Conservation (phyloP, 1,284 basidiomycete genomes). For the Blastosporella zonata region DNA sequence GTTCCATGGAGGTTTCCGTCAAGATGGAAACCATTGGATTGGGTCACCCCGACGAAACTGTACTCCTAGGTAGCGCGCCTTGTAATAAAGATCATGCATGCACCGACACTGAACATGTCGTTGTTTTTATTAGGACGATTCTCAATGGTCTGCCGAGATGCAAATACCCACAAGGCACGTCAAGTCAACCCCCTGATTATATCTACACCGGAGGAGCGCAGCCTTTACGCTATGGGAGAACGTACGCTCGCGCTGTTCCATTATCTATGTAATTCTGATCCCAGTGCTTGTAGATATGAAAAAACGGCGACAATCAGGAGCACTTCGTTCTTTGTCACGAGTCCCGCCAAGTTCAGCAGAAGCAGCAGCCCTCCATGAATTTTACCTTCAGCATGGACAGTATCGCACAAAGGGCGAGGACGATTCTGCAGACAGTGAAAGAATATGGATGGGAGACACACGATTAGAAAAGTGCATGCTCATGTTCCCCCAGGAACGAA, state of each 20-base stretch:
- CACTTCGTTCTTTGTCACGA: slow-evolving; percentile 58
- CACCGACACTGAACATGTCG: background rate
- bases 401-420: slow-evolving; percentile 25
- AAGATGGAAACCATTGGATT: slow-evolving; percentile 69
- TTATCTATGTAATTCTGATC: background rate
- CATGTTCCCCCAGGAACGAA: slow-evolving; percentile 86
- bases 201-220: slow-evolving; percentile 60
- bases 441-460: slow-evolving; percentile 68
- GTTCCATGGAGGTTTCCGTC: slow-evolving; percentile 80
- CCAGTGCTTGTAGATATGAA: slow-evolving; percentile 38
- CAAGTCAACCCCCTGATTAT: slow-evolving; percentile 65
- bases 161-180: slow-evolving; percentile 60
- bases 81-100: background rate
- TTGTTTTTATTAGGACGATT: slow-evolving; percentile 37
- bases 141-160: slow-evolving; percentile 82
- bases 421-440: slow-evolving; percentile 24
- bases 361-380: slow-evolving; percentile 63
- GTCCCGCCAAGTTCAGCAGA: slow-evolving; percentile 73
- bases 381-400: slow-evolving; percentile 60
- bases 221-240: slow-evolving; percentile 66
- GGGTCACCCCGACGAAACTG: slow-evolving; percentile 50
- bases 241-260: slow-evolving; percentile 37
- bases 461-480: slow-evolving; percentile 65
- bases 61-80: slow-evolving; percentile 57
- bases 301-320: slow-evolving; percentile 48